Percentiles rank a stretch among this genome's conserved stretches.
These are phyloP conservation scores for Selaginella moellendorffii DNA, from an alignment of 75 land plant species.

Conservation along the genomic window DNA sequence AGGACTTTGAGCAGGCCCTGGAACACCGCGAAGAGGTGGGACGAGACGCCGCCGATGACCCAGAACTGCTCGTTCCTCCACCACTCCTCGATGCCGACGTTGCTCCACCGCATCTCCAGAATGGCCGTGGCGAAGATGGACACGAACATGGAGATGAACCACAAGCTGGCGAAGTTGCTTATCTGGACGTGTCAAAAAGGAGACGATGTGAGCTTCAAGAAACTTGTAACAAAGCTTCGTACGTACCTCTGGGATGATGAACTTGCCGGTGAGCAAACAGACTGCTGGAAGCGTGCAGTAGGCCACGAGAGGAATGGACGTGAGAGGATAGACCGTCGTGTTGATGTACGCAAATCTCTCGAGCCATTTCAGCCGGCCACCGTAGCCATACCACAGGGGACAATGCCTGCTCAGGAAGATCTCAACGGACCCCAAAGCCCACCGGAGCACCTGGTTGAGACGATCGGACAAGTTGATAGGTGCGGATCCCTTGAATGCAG, in stretches of 20 bases:
- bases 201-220: neutral
- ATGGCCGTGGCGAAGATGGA: constrained; percentile 50
- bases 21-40: constrained; percentile 36
- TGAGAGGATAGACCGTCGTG: constrained; percentile 84
- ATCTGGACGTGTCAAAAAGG: neutral
- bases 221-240: neutral
- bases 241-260: constrained; percentile 79
- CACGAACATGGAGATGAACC: constrained; percentile 43
- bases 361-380: constrained; percentile 74
- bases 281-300: constrained; percentile 85
- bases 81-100: constrained; percentile 55
- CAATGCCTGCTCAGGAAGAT: constrained; percentile 67
- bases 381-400: constrained; percentile 56
- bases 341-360: constrained; percentile 84
- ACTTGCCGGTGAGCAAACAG: constrained; percentile 83
- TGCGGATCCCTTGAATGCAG: constrained; percentile 80
- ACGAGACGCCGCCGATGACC: constrained; percentile 73
- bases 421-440: constrained; percentile 83
- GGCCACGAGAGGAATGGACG: constrained; percentile 74
- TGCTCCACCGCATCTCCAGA: constrained; percentile 68
- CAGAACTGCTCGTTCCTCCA: constrained; percentile 79
- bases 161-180: constrained; percentile 10
- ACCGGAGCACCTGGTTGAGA: constrained; percentile 47
- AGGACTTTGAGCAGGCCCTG: constrained; percentile 79
- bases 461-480: constrained; percentile 77